phyloP scores from a whole-genome alignment of 768 basidiomycete genomes.

The Boletus subcaerulescens region DNA sequence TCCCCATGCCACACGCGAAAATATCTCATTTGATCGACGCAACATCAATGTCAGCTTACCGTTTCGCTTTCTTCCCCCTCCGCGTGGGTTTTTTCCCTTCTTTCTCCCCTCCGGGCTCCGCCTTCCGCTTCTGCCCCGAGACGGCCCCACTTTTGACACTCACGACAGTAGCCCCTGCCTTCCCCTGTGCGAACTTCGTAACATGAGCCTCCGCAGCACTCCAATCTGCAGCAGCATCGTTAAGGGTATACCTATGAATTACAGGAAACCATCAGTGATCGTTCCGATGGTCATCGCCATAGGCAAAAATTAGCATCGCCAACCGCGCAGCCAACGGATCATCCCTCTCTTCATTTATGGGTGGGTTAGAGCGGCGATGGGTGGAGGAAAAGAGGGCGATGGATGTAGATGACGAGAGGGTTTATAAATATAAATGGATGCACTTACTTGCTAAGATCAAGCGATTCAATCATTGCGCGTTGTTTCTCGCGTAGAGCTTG shows the following conservation, averaged over 20 bases:
- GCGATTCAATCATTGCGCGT: conserved; percentile 79
- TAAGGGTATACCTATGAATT: conserved; percentile 64
- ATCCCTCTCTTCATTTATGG: background rate
- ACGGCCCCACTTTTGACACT: conserved; percentile 56
- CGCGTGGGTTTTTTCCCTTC: conserved; percentile 49
- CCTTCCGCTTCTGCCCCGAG: conserved; percentile 60
- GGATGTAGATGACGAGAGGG: background rate
- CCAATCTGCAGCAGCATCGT: conserved; percentile 72
- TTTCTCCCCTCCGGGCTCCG: conserved; percentile 31
- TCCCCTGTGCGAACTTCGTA: conserved; percentile 40
- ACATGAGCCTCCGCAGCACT: conserved; percentile 72
- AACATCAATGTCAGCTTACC: conserved; percentile 10
- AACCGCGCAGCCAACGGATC: background rate
- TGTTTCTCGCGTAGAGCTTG: conserved; percentile 62
- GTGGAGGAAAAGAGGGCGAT: background rate
- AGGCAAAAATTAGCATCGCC: no score
- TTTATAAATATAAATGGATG: background rate
- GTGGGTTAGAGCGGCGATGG: conserved; percentile 7
- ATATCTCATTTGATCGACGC: background rate
- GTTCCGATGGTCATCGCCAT: background rate
- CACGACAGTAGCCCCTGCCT: conserved; percentile 64
- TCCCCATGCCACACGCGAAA: background rate
- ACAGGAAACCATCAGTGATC: background rate
- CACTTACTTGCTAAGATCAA: conserved; percentile 86
- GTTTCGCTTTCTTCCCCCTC: conserved; percentile 41